Evolutionary conservation across 306 rosid species (phyloP), one percentile per base, ranked within the genome.

Genomic region (Quercus gilva): DNA sequence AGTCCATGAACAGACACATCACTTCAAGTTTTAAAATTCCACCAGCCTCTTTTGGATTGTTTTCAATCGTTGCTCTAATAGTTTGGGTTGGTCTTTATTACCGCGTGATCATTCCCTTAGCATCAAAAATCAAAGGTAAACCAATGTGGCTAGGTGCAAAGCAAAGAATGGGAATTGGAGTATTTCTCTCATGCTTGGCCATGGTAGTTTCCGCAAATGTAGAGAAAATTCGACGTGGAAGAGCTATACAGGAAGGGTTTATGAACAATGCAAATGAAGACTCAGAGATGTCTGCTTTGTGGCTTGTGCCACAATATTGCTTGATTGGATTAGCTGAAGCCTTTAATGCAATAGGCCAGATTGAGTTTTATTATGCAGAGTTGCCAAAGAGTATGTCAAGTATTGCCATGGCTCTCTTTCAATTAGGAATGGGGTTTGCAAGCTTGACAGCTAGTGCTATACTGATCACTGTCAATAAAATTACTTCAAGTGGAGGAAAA

Each of bases 381-480:
- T 90, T 92, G 23, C 97, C 97, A 0, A 84, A 86, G 68, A 84
- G 90, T 18, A 90, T 92, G 97, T 85, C 94, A 19, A 90, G 97
- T 58, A 81, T 92, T 26, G 92, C 91, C 12, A 57, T 88, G 0
- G 51, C 97, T 1, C 77, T 92, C 12, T 82, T 77, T 43, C 84
- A 84, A 19, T 63, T 92, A 15, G 90, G 90, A 41, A 69, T 79
- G 82, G 97, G 85, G 0, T 78, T 86, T 49, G 93, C 88, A 2
- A 87, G 78, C 71, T 55, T 91, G 89, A 4, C 81, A 35, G 87
- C 91, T 5, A 84, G 88, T 73, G 84, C 75, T 45, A 68, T 91
- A 25, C 11, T 91, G 49, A 87, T 69, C 74, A 60, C 79, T 33
- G 91, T 84, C 78, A 78, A 90, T 81, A 21, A 45, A 37, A 29